Evolutionary conservation across 352 stramenopile genomes (phyloP), one percentile per base, ranked within the genome.

Genomic region (Globisporangium alternatum): DNA sequence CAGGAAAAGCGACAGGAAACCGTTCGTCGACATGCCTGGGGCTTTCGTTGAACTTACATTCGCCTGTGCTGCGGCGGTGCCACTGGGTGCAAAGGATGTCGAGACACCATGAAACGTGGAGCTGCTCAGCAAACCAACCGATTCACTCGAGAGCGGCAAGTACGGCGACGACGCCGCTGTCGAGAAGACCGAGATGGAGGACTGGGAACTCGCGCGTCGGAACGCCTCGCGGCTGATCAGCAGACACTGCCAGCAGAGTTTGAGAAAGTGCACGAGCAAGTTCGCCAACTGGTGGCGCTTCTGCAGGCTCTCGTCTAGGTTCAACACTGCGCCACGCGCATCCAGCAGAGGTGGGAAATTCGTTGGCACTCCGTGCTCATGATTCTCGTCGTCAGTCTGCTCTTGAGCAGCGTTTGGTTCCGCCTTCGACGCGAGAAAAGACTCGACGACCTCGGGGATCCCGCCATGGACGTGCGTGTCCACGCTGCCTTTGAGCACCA

Each of bases 401-500:
- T 60, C n/a, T 17, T n/a, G 44, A 9, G 25, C 19, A 19, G n/a
- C n/a, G 9, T n/a, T 28, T 39, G 35, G 8, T 0, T 35, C 10
- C 19, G 19, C 35, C 13, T 31, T 37, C 3, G 53, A 47, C 0
- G 62, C 65, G 1, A 93, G 72, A 49, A 93, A 93, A 0, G 78
- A 82, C 19, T 88, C 79, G 51, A 93, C 75, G 0, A 93, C 79
- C 67, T 93, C 84, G 0, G 84, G 82, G 12, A 90, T 75, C 9
- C 84, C 84, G 30, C 84, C 84, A 55, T 93, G 79, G 9, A 93
- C 84, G 45, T 93, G 81, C 0, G 84, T 90, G 64, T 93, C 81
- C 5, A 93, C 83, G 31, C 84, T 93, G 4, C 84, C 84, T 65
- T 93, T 93, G 10, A 93, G 77, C 45, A 93, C 76, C 21, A 90